These are phyloP conservation scores for Staphylotrichum tortipilum DNA, from an alignment of 495 filamentous ascomycete species.

Conservation along the genomic window DNA sequence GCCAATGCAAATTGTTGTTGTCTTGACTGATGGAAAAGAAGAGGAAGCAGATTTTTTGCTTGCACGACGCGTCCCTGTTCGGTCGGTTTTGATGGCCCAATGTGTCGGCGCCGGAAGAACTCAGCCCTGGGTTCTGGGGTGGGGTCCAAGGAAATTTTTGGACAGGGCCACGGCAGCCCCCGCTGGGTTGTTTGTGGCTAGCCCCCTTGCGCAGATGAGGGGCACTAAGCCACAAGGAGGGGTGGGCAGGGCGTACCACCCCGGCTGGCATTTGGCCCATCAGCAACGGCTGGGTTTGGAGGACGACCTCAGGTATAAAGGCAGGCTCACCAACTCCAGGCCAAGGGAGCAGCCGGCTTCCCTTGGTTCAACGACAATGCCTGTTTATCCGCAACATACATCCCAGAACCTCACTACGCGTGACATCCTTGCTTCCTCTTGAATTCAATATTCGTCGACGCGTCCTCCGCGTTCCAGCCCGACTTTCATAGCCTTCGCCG, in stretches of 20 bases:
- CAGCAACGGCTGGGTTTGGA: background rate
- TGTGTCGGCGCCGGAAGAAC: constrained; percentile 11
- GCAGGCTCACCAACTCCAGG: constrained; percentile 14
- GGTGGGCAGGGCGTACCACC: background rate
- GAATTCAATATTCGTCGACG: background rate
- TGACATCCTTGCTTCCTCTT: background rate
- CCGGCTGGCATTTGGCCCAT: constrained; percentile 5
- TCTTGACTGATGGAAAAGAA: background rate
- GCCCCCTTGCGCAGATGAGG: background rate
- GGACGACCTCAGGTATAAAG: constrained; percentile 12
- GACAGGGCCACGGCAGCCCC: background rate
- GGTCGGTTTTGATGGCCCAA: constrained; percentile 7
- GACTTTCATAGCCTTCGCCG: background rate
- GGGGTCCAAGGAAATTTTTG: background rate
- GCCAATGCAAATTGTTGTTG: no score
- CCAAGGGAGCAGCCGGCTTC: constrained; percentile 8
- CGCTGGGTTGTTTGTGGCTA: background rate
- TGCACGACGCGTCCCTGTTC: background rate
- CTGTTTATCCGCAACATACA: constrained; percentile 1
- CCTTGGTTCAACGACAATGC: constrained; percentile 5
- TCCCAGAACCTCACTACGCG: background rate
- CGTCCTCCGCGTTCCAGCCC: background rate
- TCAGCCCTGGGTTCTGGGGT: background rate
- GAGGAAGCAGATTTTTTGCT: background rate
- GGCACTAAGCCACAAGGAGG: constrained; percentile 2